Evolutionary conservation across 176 grass and related monocot species (phyloP), one percentile per base, ranked within the genome.

Genomic region (Hyparrhenia diplandra): DNA sequence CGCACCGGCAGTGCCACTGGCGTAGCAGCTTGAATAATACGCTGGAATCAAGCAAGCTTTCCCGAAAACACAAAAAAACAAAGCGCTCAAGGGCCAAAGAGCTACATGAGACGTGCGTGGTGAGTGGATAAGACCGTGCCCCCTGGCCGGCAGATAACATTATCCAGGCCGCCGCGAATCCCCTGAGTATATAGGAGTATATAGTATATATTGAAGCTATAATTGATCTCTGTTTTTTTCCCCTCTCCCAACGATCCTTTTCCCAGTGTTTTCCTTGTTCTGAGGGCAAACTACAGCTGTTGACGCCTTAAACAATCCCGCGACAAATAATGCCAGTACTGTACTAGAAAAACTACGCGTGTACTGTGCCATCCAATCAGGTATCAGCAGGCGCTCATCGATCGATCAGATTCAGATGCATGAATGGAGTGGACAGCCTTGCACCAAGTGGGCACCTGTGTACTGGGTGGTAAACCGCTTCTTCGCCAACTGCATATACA

Each of bases 91-190:
- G 24, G 62, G 30, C 51, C 69, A 76, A 63, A 57, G 21, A n/a
- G n/a, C 54, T 57, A 57, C 54, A 9, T 57, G 54, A 57, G 52
- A 54, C n/a, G n/a, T n/a, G n/a, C n/a, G n/a, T 0, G 4, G 52
- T 40, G 51, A 52, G 30, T 12, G 52, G 87, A 84, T 84, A 80
- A 85, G 64, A 69, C 70, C 82, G 67, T 73, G 17, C 72, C 52
- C n/a, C 47, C 49, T 37, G 51, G 4, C 49, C 25, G 14, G 31
- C 76, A 75, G 73, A 88, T 52, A 69, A 84, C 31, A 23, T 84
- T 80, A 84, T 79, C 86, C 71, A 24, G 11, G n/a, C n/a, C n/a
- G 13, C 20, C 28, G 75, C 74, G 49, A 88, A 88, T 88, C 86
- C 72, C 23, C 0, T 8, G 54, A 23, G 21, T 21, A n/a, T n/a